Percentiles rank a stretch among this genome's conserved stretches.
These are phyloP conservation scores for Arabidopsis suecica DNA, from an alignment of 345 rosid species.

Conservation along the genomic window DNA sequence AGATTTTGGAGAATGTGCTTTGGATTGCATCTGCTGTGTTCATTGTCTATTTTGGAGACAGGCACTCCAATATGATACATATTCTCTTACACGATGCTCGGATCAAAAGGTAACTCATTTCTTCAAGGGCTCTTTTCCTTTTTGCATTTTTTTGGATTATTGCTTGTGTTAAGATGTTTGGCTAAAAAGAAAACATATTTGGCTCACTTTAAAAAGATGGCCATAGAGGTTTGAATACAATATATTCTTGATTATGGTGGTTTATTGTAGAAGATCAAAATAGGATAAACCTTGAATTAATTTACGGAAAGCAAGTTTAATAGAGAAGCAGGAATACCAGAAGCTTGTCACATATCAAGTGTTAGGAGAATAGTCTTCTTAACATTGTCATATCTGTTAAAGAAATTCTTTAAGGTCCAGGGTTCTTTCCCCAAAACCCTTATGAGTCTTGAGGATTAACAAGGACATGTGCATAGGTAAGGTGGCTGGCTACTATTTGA, in stretches of 20 bases:
- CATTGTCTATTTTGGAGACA: slow-evolving; percentile 82
- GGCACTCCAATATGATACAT: slow-evolving; percentile 71
- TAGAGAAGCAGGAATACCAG: slow-evolving; percentile 7
- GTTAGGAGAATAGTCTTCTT: neutral
- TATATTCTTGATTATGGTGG: neutral
- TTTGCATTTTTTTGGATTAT: neutral
- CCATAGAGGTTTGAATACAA: neutral
- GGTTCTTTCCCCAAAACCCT: neutral
- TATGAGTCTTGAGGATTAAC: neutral
- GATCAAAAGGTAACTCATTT: slow-evolving; percentile 63
- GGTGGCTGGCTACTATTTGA: slow-evolving; percentile 8
- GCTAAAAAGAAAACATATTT: neutral
- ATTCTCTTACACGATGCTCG: slow-evolving; percentile 77
- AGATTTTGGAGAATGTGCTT: slow-evolving; percentile 74
- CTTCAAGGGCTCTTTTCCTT: neutral
- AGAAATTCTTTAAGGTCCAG: neutral
- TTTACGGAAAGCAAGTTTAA: neutral
- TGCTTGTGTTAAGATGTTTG: slow-evolving; percentile 8
- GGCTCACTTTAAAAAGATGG: neutral
- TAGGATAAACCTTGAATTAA: neutral
- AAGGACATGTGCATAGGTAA: slow-evolving; percentile 3
- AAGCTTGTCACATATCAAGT: neutral
- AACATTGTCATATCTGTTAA: neutral
- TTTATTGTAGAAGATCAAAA: neutral
- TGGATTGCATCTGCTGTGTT: slow-evolving; percentile 87